Evolutionary conservation across 2,329 filamentous ascomycete species (phyloP).

Genomic region (Didymella sp.): DNA sequence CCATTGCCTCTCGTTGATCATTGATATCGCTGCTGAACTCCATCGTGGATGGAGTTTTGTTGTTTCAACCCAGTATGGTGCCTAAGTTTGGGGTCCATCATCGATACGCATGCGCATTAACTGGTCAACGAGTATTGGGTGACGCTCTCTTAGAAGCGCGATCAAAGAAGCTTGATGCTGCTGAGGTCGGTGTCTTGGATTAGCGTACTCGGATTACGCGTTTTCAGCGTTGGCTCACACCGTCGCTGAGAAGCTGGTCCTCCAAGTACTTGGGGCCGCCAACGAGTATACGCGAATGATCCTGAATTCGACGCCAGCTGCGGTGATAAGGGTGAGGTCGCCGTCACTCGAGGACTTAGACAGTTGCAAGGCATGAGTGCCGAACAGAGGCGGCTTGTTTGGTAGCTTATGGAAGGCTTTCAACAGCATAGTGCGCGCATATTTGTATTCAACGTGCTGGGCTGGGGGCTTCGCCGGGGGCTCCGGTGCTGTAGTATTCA

Average conservation of each 20-base stretch:
- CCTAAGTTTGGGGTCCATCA: no score
- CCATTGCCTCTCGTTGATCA: no score
- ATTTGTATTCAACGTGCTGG: background rate
- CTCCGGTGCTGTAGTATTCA: no score
- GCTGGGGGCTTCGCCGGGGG: background rate
- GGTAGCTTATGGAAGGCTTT: background rate
- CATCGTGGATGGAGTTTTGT: no score
- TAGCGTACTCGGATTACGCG: background rate
- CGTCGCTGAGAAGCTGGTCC: background rate
- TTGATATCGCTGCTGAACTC: no score
- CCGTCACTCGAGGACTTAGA: background rate
- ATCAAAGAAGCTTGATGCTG: background rate
- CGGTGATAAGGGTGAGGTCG: background rate
- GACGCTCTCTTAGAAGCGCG: background rate
- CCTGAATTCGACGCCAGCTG: background rate
- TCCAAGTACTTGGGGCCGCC: background rate
- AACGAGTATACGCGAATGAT: background rate
- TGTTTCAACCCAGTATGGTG: no score
- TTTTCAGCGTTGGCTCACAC: background rate
- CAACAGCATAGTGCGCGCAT: background rate
- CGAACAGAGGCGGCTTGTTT: background rate
- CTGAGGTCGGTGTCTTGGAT: background rate
- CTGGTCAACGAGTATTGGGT: conserved; percentile 20
- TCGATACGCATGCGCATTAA: no score
- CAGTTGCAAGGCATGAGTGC: no score